Evolutionary conservation across 2,329 filamentous ascomycete species (phyloP).

Genomic region (Aspergillus unguis): DNA sequence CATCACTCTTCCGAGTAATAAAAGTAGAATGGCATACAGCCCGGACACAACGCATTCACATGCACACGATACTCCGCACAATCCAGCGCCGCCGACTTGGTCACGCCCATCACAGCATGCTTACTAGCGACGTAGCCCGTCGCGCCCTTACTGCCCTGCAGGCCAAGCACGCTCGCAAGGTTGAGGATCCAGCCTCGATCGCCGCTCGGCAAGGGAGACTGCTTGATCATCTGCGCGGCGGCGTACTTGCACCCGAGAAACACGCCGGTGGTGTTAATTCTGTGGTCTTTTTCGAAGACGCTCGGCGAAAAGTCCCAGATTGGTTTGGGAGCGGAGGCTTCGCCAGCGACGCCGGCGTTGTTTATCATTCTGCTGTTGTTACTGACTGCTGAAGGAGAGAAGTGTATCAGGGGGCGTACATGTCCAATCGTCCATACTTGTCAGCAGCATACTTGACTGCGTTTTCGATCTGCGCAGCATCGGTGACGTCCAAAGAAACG

Average conservation of each 20-base stretch:
- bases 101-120: background rate
- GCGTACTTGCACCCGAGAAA: slow-evolving; percentile 42
- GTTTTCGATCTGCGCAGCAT: background rate
- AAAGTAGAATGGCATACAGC: too few relatives aligned
- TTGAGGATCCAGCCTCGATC: slow-evolving; percentile 17
- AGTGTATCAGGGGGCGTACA: slow-evolving; percentile 34
- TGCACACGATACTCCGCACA: background rate
- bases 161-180: background rate
- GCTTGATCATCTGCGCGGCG: slow-evolving; percentile 35
- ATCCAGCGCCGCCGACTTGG: background rate
- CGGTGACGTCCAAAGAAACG: background rate
- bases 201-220: slow-evolving; percentile 29
- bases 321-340: background rate
- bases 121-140: slow-evolving; percentile 1
- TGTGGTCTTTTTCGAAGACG: background rate
- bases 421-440: slow-evolving; percentile 39
- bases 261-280: slow-evolving; percentile 14
- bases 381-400: too few relatives aligned
- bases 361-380: slow-evolving; percentile 47
- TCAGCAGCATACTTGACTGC: background rate
- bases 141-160: slow-evolving; percentile 9
- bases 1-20: too few relatives aligned
- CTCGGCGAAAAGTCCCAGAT: background rate
- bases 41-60: slow-evolving; percentile 6
- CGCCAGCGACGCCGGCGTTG: slow-evolving; percentile 47